Conservation (phyloP, 2,329 filamentous ascomycete species). For the Thermothelomyces thermophilus region DNA sequence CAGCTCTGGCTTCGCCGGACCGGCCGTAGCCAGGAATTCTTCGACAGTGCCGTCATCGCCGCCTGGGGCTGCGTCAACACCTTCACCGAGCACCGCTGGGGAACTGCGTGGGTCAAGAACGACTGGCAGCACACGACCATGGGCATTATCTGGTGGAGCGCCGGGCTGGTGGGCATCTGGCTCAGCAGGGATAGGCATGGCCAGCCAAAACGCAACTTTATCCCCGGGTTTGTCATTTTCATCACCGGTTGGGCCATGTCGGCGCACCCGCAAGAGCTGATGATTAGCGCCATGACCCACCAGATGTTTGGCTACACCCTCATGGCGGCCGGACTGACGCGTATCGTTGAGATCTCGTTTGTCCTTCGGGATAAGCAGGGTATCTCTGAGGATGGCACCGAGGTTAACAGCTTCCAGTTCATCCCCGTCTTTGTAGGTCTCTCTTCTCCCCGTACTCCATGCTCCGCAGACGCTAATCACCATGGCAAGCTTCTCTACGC, state of each 20-base stretch:
- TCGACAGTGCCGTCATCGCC: constrained; percentile 84
- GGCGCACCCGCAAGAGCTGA: constrained; percentile 75
- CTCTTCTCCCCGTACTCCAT: background rate
- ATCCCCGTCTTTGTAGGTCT: constrained; percentile 51
- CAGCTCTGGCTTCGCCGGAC: constrained; percentile 78
- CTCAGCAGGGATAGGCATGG: constrained; percentile 78
- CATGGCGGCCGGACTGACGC: constrained; percentile 77
- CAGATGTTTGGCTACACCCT: constrained; percentile 87
- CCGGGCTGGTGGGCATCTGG: constrained; percentile 87
- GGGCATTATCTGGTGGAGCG: constrained; percentile 98
- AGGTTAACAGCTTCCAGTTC: constrained; percentile 57
- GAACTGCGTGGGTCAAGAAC: constrained; percentile 78
- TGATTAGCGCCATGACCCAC: constrained; percentile 83
- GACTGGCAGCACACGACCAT: constrained; percentile 98
- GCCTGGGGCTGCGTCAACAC: constrained; percentile 97
- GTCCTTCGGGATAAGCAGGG: constrained; percentile 67
- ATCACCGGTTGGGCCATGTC: constrained; percentile 96
- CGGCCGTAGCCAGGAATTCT: constrained; percentile 92
- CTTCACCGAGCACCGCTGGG: constrained; percentile 96
- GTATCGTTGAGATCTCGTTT: constrained; percentile 89
- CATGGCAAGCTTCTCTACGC: constrained; percentile 69
- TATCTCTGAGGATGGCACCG: constrained; percentile 58
- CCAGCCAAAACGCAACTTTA: constrained; percentile 81
- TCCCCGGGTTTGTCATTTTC: constrained; percentile 84
- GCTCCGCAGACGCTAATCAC: background rate